Evolutionary conservation across 2,329 filamentous ascomycete genomes (phyloP), one percentile per base, ranked within the genome.

Genomic region (Verticillium longisporum): DNA sequence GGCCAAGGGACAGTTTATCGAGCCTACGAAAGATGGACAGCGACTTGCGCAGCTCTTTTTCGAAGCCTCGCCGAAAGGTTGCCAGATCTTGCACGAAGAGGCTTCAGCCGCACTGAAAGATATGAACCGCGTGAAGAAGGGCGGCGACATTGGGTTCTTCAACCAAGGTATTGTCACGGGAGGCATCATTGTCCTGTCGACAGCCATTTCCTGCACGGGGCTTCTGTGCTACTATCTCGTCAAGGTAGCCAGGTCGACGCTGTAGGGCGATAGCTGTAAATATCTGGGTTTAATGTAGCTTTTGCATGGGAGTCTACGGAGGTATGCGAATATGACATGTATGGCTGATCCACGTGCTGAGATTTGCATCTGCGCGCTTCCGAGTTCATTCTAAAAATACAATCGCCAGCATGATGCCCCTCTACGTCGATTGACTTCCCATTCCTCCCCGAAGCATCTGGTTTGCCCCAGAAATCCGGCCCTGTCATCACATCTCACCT

Each of bases 101-200:
- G 63, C 61, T 6, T 67, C 66, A 31, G 61, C 65, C 67, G 4
- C 68, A 63, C 66, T 68, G 68, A 7, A 69, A 77, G 56, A 69
- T 67, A 11, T 65, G 75, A 3, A 71, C 71, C 2, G 72, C 72
- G 70, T 69, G 1, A 62, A 66, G 34, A 68, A 64, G 21, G 60
- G 63, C 11, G 64, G 67, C 34, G 64, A 77, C 60, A 56, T 80
- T 33, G 80, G 79, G 0, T 82, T 80, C 68, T 82, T 82, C 63
- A 77, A 81, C 62, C 76, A 79, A 61, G 80, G 78, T 0, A 72
- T 82, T 37, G 65, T 81, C 3, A 72, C 71, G 1, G 74, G 74
- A 1, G 66, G 68, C 6, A 66, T 71, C 2, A 55, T 73, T n/a
- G 37, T 67, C 6, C 53, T 72, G 57, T 63, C 67, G 1, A 62